Evolutionary conservation across 768 basidiomycete genomes (phyloP), one percentile per base, ranked within the genome.

Genomic region (Pisolithus orientalis): DNA sequence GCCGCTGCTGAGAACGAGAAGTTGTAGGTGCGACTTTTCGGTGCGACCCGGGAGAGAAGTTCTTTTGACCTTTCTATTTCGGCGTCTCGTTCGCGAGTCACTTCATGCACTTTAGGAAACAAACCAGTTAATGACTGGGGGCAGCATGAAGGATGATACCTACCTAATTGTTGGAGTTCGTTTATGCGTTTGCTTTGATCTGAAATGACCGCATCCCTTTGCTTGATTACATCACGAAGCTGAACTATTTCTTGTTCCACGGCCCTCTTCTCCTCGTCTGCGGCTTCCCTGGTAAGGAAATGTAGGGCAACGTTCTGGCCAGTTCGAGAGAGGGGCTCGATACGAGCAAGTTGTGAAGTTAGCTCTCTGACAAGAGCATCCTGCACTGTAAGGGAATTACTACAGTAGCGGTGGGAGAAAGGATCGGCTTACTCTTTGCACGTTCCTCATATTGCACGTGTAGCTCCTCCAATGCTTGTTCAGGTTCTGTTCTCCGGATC

Each of bases 241-340:
- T 72, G 68, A 21, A 56, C 61, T 13, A 82, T 63, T 47, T 82
- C 79, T 34, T 76, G 69, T 53, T 82, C 77, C 29, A 80, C 62
- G 1, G 52, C 65, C 40, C 74, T 75, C 59, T 80, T 82, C 68
- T 90, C 86, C 50, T 81, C 80, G 52, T 90, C 82, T 6, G 83
- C 87, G 2, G 79, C 80, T 53, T 88, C 87, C 50, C 86, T 80
- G 8, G 87, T 87, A 11, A 92, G 67, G 44, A 92, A 75, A 57
- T 86, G 81, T 29, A 85, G 71, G 5, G 79, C 75, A 2, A 77
- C 73, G 13, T 69, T 71, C 54, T 77, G 78, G 5, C 75, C 77
- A 28, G 75, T 66, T 40, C 72, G 70, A 40, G 79, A 70, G 34
- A 85, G 69, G 6, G 81, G 80, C 54, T 84, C 79, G 42, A 77